phyloP scores from a whole-genome alignment of 179 eudicot genomes.

The Corrigiola litoralis region DNA sequence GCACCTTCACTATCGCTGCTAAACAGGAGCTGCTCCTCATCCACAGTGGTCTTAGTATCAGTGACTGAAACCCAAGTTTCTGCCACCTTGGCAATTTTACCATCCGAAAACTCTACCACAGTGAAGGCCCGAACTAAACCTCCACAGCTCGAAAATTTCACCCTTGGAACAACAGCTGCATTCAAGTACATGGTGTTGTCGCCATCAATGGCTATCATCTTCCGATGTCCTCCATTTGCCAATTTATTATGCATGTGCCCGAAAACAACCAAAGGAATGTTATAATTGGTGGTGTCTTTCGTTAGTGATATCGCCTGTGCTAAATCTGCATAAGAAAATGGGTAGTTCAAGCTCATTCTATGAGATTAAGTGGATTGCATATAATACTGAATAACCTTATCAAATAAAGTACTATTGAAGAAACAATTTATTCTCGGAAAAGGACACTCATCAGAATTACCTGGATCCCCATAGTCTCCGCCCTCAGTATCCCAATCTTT shows the following conservation, averaged over 20 bases:
- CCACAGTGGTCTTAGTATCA: constrained; percentile 29
- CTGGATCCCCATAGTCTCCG: constrained; percentile 84
- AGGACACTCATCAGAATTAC: constrained; percentile 26
- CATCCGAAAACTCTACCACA: constrained; percentile 47
- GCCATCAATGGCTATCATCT: constrained; percentile 58
- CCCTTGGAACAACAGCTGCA: constrained; percentile 84
- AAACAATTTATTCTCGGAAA: not conserved
- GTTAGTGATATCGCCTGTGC: constrained; percentile 52
- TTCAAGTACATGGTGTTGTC: constrained; percentile 71
- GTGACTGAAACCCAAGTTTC: constrained; percentile 82
- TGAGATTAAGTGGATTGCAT: not conserved
- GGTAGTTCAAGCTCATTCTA: not conserved
- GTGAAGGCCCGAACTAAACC: constrained; percentile 70
- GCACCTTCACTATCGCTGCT: constrained; percentile 12
- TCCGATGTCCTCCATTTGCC: constrained; percentile 54
- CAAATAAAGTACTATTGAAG: not conserved
- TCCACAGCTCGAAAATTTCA: constrained; percentile 31
- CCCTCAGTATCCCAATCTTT: constrained; percentile 54
- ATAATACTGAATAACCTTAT: not conserved
- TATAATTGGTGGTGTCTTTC: constrained; percentile 41
- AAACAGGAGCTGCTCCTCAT: constrained; percentile 51
- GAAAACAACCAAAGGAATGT: constrained; percentile 70
- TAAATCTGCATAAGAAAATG: constrained; percentile 53
- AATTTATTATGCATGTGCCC: constrained; percentile 94
- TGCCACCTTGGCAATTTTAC: constrained; percentile 50